phyloP scores from a whole-genome alignment of 2,329 filamentous ascomycete genomes.

The Sarocladiaceae sp. region DNA sequence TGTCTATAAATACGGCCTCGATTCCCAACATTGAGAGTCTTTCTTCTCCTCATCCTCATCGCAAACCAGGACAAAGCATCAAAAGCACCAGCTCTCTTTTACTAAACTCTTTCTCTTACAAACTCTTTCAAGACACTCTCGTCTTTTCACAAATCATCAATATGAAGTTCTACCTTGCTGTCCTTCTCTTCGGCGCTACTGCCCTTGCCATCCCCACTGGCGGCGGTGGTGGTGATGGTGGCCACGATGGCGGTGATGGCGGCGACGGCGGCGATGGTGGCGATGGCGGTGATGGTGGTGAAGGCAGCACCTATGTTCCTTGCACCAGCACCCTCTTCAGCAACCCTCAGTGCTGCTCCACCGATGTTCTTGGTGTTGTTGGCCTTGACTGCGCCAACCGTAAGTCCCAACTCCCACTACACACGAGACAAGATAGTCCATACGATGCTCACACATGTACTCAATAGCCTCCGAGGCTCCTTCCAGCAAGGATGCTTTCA shows the following conservation, averaged over 20 bases:
- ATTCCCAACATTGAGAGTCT: background rate
- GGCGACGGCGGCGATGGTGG: background rate
- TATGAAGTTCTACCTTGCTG: slow-evolving; percentile 9
- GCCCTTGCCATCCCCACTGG: slow-evolving; percentile 10
- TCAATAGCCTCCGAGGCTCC: slow-evolving; percentile 26
- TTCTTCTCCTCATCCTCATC: slow-evolving; percentile 8
- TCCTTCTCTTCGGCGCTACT: slow-evolving; percentile 8
- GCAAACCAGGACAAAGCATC: slow-evolving; percentile 5
- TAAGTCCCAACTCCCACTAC: background rate
- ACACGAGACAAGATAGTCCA: background rate
- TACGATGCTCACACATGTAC: background rate
- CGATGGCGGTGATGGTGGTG: slow-evolving; percentile 1
- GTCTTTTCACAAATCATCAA: slow-evolving; percentile 1
- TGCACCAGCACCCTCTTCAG: slow-evolving; percentile 11
- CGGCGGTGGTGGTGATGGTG: background rate
- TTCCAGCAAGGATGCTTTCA: slow-evolving; percentile 35
- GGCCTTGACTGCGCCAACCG: slow-evolving; percentile 12
- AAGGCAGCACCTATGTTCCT: slow-evolving; percentile 6
- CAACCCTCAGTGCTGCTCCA: slow-evolving; percentile 11
- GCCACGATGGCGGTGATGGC: background rate
- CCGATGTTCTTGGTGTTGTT: slow-evolving; percentile 11
- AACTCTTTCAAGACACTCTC: background rate
- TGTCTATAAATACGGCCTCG: slow-evolving; percentile 4
- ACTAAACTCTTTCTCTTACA: background rate
- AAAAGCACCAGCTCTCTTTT: slow-evolving; percentile 3